Base-by-base conservation (phyloP, 2,329 filamentous ascomycete species). In the Colletotrichum sp. region DNA sequence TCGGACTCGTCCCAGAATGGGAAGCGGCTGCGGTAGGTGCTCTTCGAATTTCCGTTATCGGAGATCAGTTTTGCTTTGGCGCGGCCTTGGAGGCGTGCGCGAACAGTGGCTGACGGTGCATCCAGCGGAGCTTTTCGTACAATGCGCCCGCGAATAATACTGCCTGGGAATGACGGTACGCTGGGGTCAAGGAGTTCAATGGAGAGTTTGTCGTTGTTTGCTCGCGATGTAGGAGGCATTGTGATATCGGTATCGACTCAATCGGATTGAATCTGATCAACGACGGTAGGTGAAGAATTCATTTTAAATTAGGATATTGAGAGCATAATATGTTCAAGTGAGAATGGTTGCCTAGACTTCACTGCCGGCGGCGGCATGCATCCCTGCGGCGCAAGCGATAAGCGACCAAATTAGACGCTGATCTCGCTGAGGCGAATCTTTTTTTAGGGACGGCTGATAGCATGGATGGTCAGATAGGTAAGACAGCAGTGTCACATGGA, bases 81-180 rank as follows among this genome's bases (percentile, higher is more conserved):
- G 12, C 78, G 69, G 2, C 81, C 81, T 6, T 75, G 55, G 3
- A 83, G 70, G 2, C 62, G 72, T 3, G 82, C 69, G 5, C 34
- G 74, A 2, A 82, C 51, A 0, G 59, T 54, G 1, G 79, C 76
- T 6, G 74, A 68, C 1, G 77, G 72, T 2, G 76, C 78, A 24
- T 80, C 76, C 1, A 78, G 59, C 16, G 71, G 76, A 1, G 51
- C 33, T 16, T 31, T 73, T 27, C 82, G 78, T 1, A 47, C 65
- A 8, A 82, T 75, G 7, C 62, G 76, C 5, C 82, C 82, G 3
- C 72, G 69, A 36, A 83, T 77, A 31, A 72, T 75, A 36, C 82
- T 79, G n/a, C 81, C 82, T 29, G 7, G 43, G 9, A 51, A 51
- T 11, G 43, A 51, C 11, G 43, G 43, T 24, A 51, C 43, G 43